Evolutionary conservation across 768 basidiomycete genomes (phyloP).

Genomic region (Lanmaoa rubissima): DNA sequence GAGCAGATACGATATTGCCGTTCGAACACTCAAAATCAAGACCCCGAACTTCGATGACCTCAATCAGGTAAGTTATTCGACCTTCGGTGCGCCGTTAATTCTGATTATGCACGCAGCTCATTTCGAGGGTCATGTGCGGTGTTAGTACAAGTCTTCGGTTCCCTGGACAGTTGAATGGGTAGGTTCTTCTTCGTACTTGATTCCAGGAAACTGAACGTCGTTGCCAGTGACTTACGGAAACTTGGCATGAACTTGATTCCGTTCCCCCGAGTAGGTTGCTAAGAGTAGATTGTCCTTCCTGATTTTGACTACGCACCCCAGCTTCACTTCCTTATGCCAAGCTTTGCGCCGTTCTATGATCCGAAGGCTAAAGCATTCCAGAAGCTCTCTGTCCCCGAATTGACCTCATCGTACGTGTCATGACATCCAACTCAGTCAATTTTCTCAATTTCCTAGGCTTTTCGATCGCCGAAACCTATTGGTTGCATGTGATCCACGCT

Average conservation of each 20-base stretch:
- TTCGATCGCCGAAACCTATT: conserved; percentile 81
- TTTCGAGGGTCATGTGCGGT: conserved; percentile 92
- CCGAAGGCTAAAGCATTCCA: conserved; percentile 61
- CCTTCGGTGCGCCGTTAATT: neutral
- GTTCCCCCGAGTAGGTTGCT: conserved; percentile 78
- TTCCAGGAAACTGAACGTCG: conserved; percentile 3
- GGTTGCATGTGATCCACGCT: conserved; percentile 78
- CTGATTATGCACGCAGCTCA: conserved; percentile 42
- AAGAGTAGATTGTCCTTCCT: neutral
- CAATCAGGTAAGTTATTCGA: conserved; percentile 51
- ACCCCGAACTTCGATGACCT: conserved; percentile 63
- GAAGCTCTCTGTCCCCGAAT: conserved; percentile 58
- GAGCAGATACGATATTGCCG: conserved; percentile 68
- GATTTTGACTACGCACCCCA: conserved; percentile 32
- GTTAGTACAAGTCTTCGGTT: conserved; percentile 90
- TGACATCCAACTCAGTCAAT: neutral
- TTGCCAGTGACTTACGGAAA: conserved; percentile 74
- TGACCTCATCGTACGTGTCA: conserved; percentile 66
- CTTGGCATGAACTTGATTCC: conserved; percentile 93
- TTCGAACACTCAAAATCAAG: conserved; percentile 62
- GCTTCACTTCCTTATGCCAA: conserved; percentile 96
- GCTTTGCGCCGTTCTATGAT: conserved; percentile 87
- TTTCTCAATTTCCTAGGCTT: conserved; percentile 42
- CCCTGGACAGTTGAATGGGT: conserved; percentile 94
- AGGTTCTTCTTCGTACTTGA: conserved; percentile 15